Conservation (phyloP, 1,139 yeast species). For the Waltiozyma sp. region DNA sequence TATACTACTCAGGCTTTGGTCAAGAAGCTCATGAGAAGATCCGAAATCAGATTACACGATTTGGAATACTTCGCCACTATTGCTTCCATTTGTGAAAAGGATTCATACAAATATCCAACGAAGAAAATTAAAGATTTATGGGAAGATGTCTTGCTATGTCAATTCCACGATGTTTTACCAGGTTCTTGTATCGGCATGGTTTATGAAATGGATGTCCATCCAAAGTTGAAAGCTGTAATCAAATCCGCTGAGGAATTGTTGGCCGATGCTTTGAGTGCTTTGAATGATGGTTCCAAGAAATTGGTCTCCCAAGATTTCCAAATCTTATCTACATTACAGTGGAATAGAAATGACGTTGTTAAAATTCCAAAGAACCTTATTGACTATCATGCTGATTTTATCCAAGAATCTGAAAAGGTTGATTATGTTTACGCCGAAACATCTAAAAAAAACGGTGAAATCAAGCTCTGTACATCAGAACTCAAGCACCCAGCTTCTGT, state of each 20-base stretch:
- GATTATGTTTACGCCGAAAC: conserved; percentile 13
- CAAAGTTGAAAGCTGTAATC: conserved; percentile 54
- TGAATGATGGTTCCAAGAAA: conserved; percentile 15
- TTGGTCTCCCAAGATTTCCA: conserved; percentile 11
- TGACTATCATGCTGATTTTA: not conserved
- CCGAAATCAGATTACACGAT: conserved; percentile 77
- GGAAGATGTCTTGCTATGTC: conserved; percentile 85
- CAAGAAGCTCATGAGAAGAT: conserved; percentile 66
- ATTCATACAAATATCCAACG: conserved; percentile 58
- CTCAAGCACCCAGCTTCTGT: conserved; percentile 40
- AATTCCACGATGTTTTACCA: conserved; percentile 93
- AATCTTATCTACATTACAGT: conserved; percentile 53
- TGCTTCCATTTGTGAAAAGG: conserved; percentile 42
- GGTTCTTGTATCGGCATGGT: conserved; percentile 95
- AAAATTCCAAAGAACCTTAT: conserved; percentile 21
- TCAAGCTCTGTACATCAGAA: conserved; percentile 6
- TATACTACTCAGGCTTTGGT: conserved; percentile 88
- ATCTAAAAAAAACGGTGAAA: not conserved
- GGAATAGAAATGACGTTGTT: conserved; percentile 52
- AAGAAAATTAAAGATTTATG: conserved; percentile 58
- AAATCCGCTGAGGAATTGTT: conserved; percentile 42
- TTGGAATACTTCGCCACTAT: conserved; percentile 74
- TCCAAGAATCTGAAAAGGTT: conserved; percentile 6
- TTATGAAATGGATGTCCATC: conserved; percentile 82
- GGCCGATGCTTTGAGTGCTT: conserved; percentile 36